Percentiles rank a stretch among this genome's conserved stretches.
Conservation (phyloP, 75 land plant genomes). For the Pinus tabuliformis region DNA sequence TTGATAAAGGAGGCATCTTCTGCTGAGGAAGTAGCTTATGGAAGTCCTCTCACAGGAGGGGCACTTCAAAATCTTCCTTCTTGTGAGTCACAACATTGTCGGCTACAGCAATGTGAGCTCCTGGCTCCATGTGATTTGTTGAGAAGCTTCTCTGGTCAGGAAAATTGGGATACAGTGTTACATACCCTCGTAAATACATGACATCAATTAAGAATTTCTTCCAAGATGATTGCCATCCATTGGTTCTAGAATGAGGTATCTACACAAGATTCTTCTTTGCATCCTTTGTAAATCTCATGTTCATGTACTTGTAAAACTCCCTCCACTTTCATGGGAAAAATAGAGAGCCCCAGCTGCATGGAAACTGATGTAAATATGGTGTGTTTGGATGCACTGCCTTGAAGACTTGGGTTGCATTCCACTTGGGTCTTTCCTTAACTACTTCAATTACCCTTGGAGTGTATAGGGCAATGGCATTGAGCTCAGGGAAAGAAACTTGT, state of each 20-base stretch:
- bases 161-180: conserved; percentile 46
- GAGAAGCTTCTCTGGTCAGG: conserved; percentile 52
- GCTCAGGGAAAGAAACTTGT: conserved; percentile 29
- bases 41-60: conserved; percentile 29
- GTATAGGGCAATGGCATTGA: conserved; percentile 45
- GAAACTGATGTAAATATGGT: conserved; percentile 49
- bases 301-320: conserved; percentile 54
- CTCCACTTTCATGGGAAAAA: conserved; percentile 47
- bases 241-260: conserved; percentile 38
- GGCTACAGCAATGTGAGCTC: conserved; percentile 33
- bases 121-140: conserved; percentile 56
- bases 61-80: conserved; percentile 41
- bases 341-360: conserved; percentile 52
- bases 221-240: conserved; percentile 47
- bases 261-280: conserved; percentile 45
- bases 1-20: conserved; percentile 31
- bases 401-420: conserved; percentile 43
- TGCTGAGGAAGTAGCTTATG: conserved; percentile 22
- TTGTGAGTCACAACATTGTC: conserved; percentile 41
- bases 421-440: conserved; percentile 39
- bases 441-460: conserved; percentile 47
- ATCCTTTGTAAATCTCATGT: conserved; percentile 30
- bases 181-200: conserved; percentile 50
- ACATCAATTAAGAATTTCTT: conserved; percentile 47
- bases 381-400: conserved; percentile 30